Base-by-base conservation (phyloP, 257 asterid genomes). In the Plantago major region DNA sequence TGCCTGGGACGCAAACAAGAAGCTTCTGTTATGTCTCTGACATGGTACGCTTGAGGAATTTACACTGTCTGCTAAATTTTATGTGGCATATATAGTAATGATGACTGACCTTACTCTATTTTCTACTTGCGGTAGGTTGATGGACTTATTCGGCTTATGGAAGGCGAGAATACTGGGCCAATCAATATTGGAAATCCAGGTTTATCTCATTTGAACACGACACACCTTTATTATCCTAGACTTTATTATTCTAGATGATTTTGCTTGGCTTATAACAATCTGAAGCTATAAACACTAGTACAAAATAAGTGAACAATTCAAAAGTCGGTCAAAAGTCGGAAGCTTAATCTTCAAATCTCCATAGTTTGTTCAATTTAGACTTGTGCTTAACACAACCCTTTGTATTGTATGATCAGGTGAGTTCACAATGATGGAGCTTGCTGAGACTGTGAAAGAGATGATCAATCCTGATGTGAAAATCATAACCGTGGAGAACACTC, bases 1-100 rank as follows among this genome's bases (percentile, higher is more conserved):
- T 76, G 69, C 97, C 97, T 6, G 97, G 97, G 71, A 90, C 97
- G 10, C 97, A 90, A 63, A 90, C 97, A 0, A 85, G 87, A 71
- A 81, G 87, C 82, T 81, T 81, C 46, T 81, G 87, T 61, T 81
- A 70, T 26, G 87, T 81, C 48, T 81, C 84, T 11, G 87, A 81
- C 68, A 78, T 81, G 87, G 87, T 81, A 60, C 1, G 16, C 10
- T 22, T 9, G 11, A 33, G 12, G 12, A 43, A 64, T 42, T 47
- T 18, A 45, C 40, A 62, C 53, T 54, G 17, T n/a, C 43, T 12
- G 47, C 30, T 58, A 2, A 17, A 18, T 45, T 46, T 18, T 38
- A 19, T 26, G 7, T 17, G 42, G 54, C 48, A 26, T 14, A 46
- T 37, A 14, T 4, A 18, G 12, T 43, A 5, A 55, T 52, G 11